phyloP scores from a whole-genome alignment of 1,139 yeast species.

The Yamadazyma atlantica region DNA sequence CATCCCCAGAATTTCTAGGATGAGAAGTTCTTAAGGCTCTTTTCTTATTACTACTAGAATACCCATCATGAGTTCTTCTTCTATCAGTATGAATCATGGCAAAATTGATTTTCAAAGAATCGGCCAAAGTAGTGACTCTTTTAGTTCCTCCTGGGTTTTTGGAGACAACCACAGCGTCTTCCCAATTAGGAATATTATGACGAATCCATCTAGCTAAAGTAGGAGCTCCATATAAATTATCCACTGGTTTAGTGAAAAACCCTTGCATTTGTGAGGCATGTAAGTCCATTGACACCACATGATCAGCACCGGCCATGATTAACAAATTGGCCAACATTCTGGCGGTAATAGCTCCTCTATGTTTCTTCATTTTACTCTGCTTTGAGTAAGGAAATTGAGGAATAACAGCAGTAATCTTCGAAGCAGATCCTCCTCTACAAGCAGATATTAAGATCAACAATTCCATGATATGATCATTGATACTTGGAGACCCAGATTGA shows the following conservation, averaged over 20 bases:
- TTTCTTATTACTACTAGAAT: conserved; percentile 37
- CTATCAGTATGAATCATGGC: conserved; percentile 99
- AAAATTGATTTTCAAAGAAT: conserved; percentile 88
- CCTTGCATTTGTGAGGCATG: conserved; percentile 99
- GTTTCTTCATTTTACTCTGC: conserved; percentile 97
- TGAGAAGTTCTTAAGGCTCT: conserved; percentile 31
- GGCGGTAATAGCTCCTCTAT: conserved; percentile 98
- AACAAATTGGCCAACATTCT: conserved; percentile 94
- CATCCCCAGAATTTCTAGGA: conserved; percentile 14
- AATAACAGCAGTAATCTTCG: conserved; percentile 93
- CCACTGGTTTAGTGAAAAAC: conserved; percentile 95
- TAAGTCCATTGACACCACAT: conserved; percentile 95
- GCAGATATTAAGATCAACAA: conserved; percentile 88
- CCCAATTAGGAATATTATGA: conserved; percentile 81
- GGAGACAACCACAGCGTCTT: conserved; percentile 81
- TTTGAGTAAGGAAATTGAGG: conserved; percentile 98
- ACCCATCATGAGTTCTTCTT: conserved; percentile 80
- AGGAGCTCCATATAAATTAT: conserved; percentile 94
- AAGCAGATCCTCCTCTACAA: conserved; percentile 96
- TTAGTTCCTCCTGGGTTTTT: conserved; percentile 99
- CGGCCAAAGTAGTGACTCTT: conserved; percentile 96
- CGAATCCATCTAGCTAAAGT: conserved; percentile 96
- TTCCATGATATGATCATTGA: conserved; percentile 97
- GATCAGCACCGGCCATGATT: conserved; percentile 99
- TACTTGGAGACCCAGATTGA: conserved; percentile 85